Conservation (phyloP, 1,284 basidiomycete species). For the Anthracocystis setariae region DNA sequence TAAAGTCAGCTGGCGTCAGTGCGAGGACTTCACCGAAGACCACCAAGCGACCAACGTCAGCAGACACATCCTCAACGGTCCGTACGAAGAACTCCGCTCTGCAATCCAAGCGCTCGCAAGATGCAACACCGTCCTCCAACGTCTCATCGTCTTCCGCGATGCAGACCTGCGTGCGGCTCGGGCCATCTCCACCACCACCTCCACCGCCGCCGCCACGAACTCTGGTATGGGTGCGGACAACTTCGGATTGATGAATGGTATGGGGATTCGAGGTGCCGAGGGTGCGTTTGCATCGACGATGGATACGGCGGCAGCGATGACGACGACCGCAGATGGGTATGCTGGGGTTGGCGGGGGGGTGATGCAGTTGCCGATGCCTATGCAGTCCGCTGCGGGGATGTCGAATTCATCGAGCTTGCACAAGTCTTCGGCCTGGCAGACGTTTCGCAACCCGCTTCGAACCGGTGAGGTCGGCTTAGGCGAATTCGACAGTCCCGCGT, state of each 20-base stretch:
- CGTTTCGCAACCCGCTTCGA: slow-evolving; percentile 23
- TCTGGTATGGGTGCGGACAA: slow-evolving; percentile 34
- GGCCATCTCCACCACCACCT: too few relatives aligned
- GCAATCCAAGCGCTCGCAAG: slow-evolving; percentile 39
- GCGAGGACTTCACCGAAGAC: slow-evolving; percentile 62
- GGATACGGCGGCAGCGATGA: slow-evolving; percentile 5
- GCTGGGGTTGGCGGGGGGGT: too few relatives aligned
- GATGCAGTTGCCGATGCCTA: slow-evolving; percentile 28
- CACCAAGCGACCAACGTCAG: slow-evolving; percentile 51
- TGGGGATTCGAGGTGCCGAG: slow-evolving; percentile 3
- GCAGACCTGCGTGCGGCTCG: slow-evolving; percentile 19
- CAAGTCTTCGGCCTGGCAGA: slow-evolving; percentile 26
- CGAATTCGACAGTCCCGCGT: slow-evolving; percentile 46
- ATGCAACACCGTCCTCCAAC: slow-evolving; percentile 31
- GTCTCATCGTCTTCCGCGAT: slow-evolving; percentile 38
- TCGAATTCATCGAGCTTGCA: slow-evolving; percentile 13
- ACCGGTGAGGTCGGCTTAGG: slow-evolving; percentile 14
- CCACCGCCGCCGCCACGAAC: slow-evolving; percentile 9
- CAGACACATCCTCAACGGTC: slow-evolving; percentile 54
- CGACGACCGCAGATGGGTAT: slow-evolving; percentile 9
- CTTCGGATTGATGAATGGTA: slow-evolving; percentile 24
- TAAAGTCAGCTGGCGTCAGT: slow-evolving; percentile 58
- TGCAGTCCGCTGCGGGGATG: slow-evolving; percentile 16
- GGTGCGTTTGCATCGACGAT: slow-evolving; percentile 7
- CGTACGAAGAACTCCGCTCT: slow-evolving; percentile 50